A percentile compares a stretch with the other conserved stretches of the same genome.
Conservation (phyloP, 192 early-diverging fungal species). For the Backusella circina region DNA sequence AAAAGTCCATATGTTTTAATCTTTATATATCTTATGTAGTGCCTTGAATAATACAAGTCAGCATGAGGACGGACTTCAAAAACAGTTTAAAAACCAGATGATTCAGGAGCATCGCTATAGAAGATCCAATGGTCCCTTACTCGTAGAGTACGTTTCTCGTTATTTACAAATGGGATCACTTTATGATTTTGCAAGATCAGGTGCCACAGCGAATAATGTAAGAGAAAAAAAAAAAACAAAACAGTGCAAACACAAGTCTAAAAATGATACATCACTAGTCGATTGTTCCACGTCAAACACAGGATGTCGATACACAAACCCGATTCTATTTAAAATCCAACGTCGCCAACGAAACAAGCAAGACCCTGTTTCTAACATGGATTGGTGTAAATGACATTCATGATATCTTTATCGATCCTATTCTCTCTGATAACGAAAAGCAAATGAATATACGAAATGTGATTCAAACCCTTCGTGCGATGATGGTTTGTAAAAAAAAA, state of each 20-base stretch:
- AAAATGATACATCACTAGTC: not conserved
- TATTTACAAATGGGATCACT: not conserved
- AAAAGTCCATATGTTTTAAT: too few species aligned
- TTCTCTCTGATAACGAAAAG: not conserved
- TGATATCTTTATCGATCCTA: not conserved
- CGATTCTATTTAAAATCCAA: not conserved
- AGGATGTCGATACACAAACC: not conserved
- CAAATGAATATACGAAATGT: not conserved
- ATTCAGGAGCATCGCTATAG: not conserved
- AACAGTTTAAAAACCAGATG: not conserved
- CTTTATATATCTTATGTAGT: not conserved
- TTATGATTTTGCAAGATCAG: constrained; percentile 11
- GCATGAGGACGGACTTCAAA: not conserved
- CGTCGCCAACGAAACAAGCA: not conserved
- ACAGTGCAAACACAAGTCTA: not conserved
- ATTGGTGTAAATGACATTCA: not conserved
- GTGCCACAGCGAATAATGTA: constrained; percentile 12
- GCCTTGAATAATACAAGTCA: not conserved
- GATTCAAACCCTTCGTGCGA: not conserved
- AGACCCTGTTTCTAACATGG: not conserved
- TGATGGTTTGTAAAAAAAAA: not conserved
- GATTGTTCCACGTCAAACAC: not conserved
- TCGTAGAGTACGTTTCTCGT: not conserved
- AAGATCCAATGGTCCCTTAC: constrained; percentile 4
- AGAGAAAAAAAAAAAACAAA: not conserved